Evolutionary conservation across 352 stramenopile genomes (phyloP).

Genomic region (Phytophthora vignae): DNA sequence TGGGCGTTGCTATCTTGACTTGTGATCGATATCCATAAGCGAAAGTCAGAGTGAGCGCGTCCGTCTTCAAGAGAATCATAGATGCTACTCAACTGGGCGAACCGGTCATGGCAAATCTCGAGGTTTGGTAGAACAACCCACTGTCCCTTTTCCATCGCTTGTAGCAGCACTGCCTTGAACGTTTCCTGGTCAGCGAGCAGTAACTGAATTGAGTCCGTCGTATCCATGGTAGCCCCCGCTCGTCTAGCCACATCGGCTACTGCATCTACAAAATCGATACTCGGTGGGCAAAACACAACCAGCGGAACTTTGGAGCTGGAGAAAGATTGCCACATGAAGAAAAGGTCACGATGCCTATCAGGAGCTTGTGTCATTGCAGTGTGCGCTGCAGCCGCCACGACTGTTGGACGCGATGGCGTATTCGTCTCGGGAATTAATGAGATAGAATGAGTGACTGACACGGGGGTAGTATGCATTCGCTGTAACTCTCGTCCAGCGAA

Average conservation of each 20-base stretch:
- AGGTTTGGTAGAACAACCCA: slow-evolving; percentile 64
- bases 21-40: slow-evolving; percentile 58
- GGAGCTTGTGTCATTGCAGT: slow-evolving; percentile 15
- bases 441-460: neutral
- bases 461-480: slow-evolving; percentile 18
- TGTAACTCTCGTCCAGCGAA: slow-evolving; percentile 31
- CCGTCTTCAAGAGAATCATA: slow-evolving; percentile 42
- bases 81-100: slow-evolving; percentile 36
- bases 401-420: slow-evolving; percentile 16
- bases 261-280: slow-evolving; percentile 45
- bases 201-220: slow-evolving; percentile 25
- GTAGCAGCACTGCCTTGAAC: slow-evolving; percentile 48
- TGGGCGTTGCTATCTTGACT: neutral
- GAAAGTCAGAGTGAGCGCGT: slow-evolving; percentile 63
- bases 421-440: slow-evolving; percentile 3
- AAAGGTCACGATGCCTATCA: slow-evolving; percentile 20
- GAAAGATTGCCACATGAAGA: slow-evolving; percentile 49
- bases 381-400: slow-evolving; percentile 28
- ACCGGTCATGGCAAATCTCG: slow-evolving; percentile 30
- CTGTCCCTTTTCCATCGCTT: slow-evolving; percentile 55
- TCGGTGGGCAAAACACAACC: slow-evolving; percentile 37
- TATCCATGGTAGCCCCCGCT: slow-evolving; percentile 48
- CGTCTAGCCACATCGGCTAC: slow-evolving; percentile 39
- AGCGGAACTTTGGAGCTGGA: slow-evolving; percentile 45
- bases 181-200: slow-evolving; percentile 18